Base-by-base conservation (phyloP, 805 yeast genomes). In the Ogataea zsoltii region DNA sequence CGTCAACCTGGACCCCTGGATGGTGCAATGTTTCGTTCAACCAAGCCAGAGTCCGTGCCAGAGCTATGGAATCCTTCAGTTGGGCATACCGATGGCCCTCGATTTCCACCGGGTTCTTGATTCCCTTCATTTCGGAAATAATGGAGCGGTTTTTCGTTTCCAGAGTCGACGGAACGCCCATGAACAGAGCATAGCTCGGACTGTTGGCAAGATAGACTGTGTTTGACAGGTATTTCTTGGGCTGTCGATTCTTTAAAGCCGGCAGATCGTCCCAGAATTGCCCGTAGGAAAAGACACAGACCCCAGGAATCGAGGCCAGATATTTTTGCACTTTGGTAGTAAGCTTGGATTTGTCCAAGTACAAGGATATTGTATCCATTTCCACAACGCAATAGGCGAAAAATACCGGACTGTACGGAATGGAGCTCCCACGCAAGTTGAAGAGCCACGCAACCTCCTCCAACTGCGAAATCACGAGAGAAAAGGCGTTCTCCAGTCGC, bases 361-460 rank as follows among this genome's bases (percentile, higher is more conserved):
- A 79, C 31, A 79, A 55, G 2, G 54, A 57, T 17, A 70, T 63
- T 13, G 60, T 57, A 38, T 66, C 68, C 3, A 56, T 58, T 7
- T 75, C 69, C 17, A 83, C 69, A 1, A 76, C 61, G 1, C 79
- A 70, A 56, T 82, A 86, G 7, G 91, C 72, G 66, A 82, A 89
- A 62, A 92, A 94, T 2, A 90, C 92, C 0, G 98, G 97, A 58
- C 85, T 84, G 61, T 76, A 92, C 4, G 83, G 83, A 47, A 92
- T 83, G 62, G 92, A 98, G 17, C 56, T 50, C 13, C 82, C 83
- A 48, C 83, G 64, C 45, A 78, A 61, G 50, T 77, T 77, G 48
- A 77, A 60, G 23, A 75, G 55, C 81, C 81, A 77, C 4, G 81
- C 81, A 45, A 76, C 65, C 51, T 76, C 79, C 55, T 77, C 82